A percentile compares a stretch with the other conserved stretches of the same genome.
Conservation (phyloP, 768 basidiomycete genomes). For the Galerina sulciceps region DNA sequence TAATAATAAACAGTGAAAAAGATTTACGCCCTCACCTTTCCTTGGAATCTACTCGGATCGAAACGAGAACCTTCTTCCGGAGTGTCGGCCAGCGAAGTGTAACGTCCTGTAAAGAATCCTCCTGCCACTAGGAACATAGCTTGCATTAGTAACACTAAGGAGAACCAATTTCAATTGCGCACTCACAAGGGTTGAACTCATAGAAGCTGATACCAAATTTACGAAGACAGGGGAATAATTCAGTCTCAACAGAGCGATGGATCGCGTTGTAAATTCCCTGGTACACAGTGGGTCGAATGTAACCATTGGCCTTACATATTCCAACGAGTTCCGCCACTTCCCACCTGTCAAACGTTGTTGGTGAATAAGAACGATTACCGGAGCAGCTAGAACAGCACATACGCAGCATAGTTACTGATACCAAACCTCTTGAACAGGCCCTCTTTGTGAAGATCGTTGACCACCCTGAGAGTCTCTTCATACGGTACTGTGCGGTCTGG, state of each 20-base stretch:
- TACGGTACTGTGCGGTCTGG: slow-evolving; percentile 64
- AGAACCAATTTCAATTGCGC: not conserved
- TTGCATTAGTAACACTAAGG: too few species aligned
- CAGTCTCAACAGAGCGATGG: slow-evolving; percentile 43
- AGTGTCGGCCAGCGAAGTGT: slow-evolving; percentile 40
- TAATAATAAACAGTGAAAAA: slow-evolving; percentile 22
- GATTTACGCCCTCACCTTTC: slow-evolving; percentile 15
- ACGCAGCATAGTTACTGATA: slow-evolving; percentile 65
- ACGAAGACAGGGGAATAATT: slow-evolving; percentile 58
- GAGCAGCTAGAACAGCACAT: slow-evolving; percentile 4
- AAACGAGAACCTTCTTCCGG: slow-evolving; percentile 60
- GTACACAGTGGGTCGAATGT: slow-evolving; percentile 58
- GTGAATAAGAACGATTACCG: not conserved
- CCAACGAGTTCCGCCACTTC: slow-evolving; percentile 67
- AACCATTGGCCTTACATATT: slow-evolving; percentile 59
- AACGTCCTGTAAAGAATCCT: slow-evolving; percentile 63
- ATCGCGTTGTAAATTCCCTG: slow-evolving; percentile 51
- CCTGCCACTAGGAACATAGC: slow-evolving; percentile 47
- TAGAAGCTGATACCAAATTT: slow-evolving; percentile 63
- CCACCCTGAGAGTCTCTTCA: slow-evolving; percentile 55
- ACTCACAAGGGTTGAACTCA: slow-evolving; percentile 58
- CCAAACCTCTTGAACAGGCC: slow-evolving; percentile 67
- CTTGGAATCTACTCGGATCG: slow-evolving; percentile 40
- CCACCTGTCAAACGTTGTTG: slow-evolving; percentile 42
- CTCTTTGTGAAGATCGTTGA: slow-evolving; percentile 59